These are phyloP conservation scores for Eucalyptus cloeziana DNA, from an alignment of 345 rosid genomes.

Conservation along the genomic window DNA sequence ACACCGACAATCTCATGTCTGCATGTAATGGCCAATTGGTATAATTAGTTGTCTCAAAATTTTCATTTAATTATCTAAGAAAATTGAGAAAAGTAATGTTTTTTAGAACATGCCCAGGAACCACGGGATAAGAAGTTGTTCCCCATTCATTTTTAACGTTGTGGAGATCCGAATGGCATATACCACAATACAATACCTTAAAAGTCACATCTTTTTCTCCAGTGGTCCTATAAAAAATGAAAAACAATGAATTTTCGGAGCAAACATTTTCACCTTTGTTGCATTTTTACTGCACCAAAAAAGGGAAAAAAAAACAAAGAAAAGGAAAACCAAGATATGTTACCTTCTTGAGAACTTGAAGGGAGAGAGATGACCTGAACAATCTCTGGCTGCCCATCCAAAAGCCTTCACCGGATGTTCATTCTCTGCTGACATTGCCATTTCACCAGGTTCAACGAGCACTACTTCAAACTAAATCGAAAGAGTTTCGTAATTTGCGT, in stretches of 20 bases:
- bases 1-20: slow-evolving; percentile 36
- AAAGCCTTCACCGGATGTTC: slow-evolving; percentile 14
- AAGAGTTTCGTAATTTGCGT: no score
- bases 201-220: slow-evolving; percentile 19
- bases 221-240: not conserved
- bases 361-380: slow-evolving; percentile 22
- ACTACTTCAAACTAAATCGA: not conserved
- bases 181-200: slow-evolving; percentile 25
- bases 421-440: slow-evolving; percentile 2
- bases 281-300: not conserved
- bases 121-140: slow-evolving; percentile 5
- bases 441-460: not conserved
- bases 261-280: not conserved
- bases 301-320: not conserved
- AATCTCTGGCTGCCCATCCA: slow-evolving; percentile 27
- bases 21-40: not conserved
- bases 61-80: not conserved
- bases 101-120: slow-evolving; percentile 15
- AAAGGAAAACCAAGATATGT: not conserved
- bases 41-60: not conserved
- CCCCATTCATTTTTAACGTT: slow-evolving; percentile 20
- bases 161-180: slow-evolving; percentile 28
- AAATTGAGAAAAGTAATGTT: not conserved
- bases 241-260: not conserved
- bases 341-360: slow-evolving; percentile 27